Evolutionary conservation across 2,329 filamentous ascomycete genomes (phyloP).

Genomic region (Ceratocystis cubensis): DNA sequence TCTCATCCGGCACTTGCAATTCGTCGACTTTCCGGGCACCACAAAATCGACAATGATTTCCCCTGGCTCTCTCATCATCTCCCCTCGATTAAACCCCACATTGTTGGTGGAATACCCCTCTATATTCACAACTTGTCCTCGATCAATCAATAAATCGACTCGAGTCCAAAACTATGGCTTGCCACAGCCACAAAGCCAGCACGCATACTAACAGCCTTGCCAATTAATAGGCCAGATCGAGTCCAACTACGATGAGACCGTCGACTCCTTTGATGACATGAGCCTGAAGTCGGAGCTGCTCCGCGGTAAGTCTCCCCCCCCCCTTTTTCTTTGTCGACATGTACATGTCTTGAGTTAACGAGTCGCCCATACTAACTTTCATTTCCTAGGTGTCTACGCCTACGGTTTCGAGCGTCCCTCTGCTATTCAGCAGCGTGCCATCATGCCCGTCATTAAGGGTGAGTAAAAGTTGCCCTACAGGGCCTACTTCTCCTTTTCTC

Average conservation of each 20-base stretch:
- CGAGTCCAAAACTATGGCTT: background rate
- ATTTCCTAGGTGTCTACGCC: slow-evolving; percentile 68
- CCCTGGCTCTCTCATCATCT: background rate
- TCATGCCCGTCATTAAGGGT: slow-evolving; percentile 99
- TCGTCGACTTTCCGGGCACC: background rate
- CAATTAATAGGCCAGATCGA: slow-evolving; percentile 76
- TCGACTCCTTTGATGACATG: slow-evolving; percentile 99
- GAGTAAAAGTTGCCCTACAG: slow-evolving; percentile 30
- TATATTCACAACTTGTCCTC: background rate
- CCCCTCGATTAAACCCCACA: slow-evolving; percentile 12
- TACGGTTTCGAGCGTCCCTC: slow-evolving; percentile 99
- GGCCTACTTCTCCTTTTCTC: background rate
- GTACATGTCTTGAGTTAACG: background rate
- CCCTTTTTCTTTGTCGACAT: background rate
- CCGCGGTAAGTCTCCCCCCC: slow-evolving; percentile 45
- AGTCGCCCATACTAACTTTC: background rate
- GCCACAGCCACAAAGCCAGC: background rate
- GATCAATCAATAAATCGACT: background rate
- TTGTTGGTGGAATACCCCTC: slow-evolving; percentile 7
- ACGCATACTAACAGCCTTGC: slow-evolving; percentile 4
- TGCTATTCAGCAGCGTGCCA: slow-evolving; percentile 98
- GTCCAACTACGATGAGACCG: slow-evolving; percentile 99
- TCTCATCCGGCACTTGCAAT: background rate
- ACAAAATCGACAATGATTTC: background rate
- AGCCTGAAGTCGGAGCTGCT: slow-evolving; percentile 93